Conservation (phyloP, 345 rosid genomes). For the Melaleuca alternifolia region DNA sequence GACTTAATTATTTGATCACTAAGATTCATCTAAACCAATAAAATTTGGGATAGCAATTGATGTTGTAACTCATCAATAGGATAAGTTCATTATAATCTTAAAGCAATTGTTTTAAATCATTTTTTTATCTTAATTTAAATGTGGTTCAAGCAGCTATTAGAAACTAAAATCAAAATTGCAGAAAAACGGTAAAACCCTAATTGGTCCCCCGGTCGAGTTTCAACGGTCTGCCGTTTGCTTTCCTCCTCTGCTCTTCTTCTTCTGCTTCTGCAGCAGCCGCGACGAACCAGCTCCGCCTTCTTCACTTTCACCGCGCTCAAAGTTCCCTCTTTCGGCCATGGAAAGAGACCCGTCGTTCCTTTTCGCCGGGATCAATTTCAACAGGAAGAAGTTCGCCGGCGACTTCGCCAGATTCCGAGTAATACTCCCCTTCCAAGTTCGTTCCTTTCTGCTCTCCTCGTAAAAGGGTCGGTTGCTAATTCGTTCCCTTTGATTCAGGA, state of each 20-base stretch:
- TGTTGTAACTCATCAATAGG: neutral
- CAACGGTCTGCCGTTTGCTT: neutral
- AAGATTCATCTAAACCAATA: neutral
- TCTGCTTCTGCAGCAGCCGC: neutral
- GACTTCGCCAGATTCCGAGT: constrained; percentile 68
- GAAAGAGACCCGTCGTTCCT: constrained; percentile 55
- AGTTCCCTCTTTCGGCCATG: constrained; percentile 19
- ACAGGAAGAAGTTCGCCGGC: constrained; percentile 46
- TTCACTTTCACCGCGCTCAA: neutral
- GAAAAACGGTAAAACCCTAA: neutral
- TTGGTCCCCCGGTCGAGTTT: neutral
- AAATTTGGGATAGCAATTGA: neutral
- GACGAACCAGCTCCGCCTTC: neutral
- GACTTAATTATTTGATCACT: too few species aligned
- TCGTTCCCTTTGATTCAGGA: neutral
- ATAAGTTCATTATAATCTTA: neutral
- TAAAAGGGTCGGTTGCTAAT: neutral
- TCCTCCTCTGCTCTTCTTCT: neutral
- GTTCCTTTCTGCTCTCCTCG: neutral
- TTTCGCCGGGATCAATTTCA: constrained; percentile 63
- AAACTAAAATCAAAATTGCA: neutral
- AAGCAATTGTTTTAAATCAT: neutral
- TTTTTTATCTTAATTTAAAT: neutral
- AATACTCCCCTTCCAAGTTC: neutral
- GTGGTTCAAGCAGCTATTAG: neutral